phyloP scores from a whole-genome alignment of 2,329 filamentous ascomycete genomes.

The Aspergillus fischeri region DNA sequence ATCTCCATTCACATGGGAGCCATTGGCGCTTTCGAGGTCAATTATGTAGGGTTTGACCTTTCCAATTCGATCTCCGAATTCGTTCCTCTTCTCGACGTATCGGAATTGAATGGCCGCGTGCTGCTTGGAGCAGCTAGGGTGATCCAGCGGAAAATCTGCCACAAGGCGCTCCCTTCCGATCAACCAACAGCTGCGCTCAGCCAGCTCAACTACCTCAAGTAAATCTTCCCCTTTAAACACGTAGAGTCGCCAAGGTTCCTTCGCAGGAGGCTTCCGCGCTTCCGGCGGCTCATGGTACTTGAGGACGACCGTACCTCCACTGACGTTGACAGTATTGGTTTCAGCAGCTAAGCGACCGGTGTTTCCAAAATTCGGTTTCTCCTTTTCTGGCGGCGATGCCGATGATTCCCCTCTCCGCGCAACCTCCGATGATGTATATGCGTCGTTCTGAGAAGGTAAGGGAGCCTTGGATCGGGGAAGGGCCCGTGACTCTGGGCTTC shows the following conservation, averaged over 20 bases:
- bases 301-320: conserved; percentile 66
- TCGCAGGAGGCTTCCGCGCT: conserved; percentile 77
- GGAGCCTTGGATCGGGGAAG: conserved; percentile 35
- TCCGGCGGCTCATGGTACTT: conserved; percentile 97
- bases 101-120: conserved; percentile 95
- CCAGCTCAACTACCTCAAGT: conserved; percentile 75
- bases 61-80: conserved; percentile 79
- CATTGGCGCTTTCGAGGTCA: conserved; percentile 90
- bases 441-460: conserved; percentile 45
- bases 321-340: conserved; percentile 69
- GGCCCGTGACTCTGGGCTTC: conserved; percentile 23
- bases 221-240: conserved; percentile 83
- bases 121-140: conserved; percentile 91
- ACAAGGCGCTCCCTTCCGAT: conserved; percentile 76
- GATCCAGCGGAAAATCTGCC: conserved; percentile 78
- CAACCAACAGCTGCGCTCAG: conserved; percentile 80
- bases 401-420: conserved; percentile 18
- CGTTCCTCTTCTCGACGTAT: conserved; percentile 74
- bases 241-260: conserved; percentile 82
- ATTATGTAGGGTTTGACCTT: conserved; percentile 84
- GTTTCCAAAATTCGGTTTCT: conserved; percentile 80
- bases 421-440: conserved; percentile 36
- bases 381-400: conserved; percentile 46
- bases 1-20: conserved; percentile 76
- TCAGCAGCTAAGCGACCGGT: conserved; percentile 83